Evolutionary conservation across 73 alveolate genomes (phyloP), one percentile per base, ranked within the genome.

Genomic region (Stentor coeruleus): DNA sequence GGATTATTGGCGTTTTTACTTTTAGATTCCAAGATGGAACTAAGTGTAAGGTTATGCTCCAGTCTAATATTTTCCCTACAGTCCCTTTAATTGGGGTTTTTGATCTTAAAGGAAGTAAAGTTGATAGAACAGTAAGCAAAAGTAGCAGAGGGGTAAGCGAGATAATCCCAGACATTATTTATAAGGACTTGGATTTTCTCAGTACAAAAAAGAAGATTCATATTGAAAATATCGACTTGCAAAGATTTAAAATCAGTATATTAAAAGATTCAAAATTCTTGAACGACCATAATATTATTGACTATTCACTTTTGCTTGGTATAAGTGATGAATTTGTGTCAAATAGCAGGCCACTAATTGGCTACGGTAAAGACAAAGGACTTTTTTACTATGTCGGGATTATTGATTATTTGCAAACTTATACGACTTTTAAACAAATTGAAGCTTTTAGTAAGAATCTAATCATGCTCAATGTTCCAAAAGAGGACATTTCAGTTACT

Each of bases 101-200:
- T 66, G 79, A 66, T 2, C 33, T 66, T 14, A 66, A 66, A 33
- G 79, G 79, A 1, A 66, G 79, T 2, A 66, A 66, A 66, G 36
- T 66, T 20, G 79, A 20, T 0, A 66, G 79, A 40, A 0, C 79
- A 66, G 39, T 26, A 26, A 2, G 39, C 36, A 1, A 40, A 33
- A 20, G 20, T 26, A 66, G 11, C 33, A 33, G 36, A 26, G 37
- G 79, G 1, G 33, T 33, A 20, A 31, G 37, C 33, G 79, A 26
- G 49, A 20, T 66, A 20, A 66, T 15, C 14, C n/a, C 20, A 28
- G 39, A 66, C 33, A 20, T 26, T 15, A 66, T 66, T 2, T 66
- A 66, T 66, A 66, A 66, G 33, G 79, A 66, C 79, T 33, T 66
- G 36, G 79, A 66, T 31, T 66, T 66, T 66, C 79, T 66, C 33